A percentile compares a stretch with the other conserved stretches of the same genome.
Evolutionary conservation across 1,284 basidiomycete species (phyloP).

Genomic region (Ustanciosporium gigantosporum): DNA sequence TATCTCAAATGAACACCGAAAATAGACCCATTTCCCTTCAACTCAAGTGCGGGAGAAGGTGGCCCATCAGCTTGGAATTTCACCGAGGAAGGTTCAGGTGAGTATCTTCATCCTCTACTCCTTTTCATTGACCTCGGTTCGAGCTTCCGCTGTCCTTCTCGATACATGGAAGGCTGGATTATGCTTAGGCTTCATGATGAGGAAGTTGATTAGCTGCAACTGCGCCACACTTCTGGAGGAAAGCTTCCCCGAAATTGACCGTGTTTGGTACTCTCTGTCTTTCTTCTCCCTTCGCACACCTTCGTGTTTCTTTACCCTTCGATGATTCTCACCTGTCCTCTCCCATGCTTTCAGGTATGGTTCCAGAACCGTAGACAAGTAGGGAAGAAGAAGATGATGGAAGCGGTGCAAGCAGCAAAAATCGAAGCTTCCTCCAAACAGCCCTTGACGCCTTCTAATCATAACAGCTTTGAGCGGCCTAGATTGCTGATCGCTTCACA

Average conservation of each 20-base stretch:
- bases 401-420: slow-evolving; percentile 5
- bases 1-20: too few relatives aligned
- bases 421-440: background rate
- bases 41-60: slow-evolving; percentile 44
- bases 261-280: too few relatives aligned
- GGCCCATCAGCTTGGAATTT: slow-evolving; percentile 37
- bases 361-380: slow-evolving; percentile 36
- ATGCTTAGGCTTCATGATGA: too few relatives aligned
- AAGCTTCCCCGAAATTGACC: too few relatives aligned
- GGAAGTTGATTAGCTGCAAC: too few relatives aligned
- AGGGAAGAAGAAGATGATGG: slow-evolving; percentile 33
- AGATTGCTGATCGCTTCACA: background rate
- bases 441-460: too few relatives aligned
- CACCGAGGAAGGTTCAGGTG: slow-evolving; percentile 50
- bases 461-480: background rate
- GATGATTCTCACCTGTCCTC: background rate
- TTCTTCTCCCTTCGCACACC: too few relatives aligned
- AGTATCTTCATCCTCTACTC: too few relatives aligned
- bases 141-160: too few relatives aligned
- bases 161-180: too few relatives aligned
- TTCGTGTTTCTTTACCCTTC: background rate
- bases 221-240: too few relatives aligned
- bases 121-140: too few relatives aligned
- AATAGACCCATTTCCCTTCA: slow-evolving; percentile 51
- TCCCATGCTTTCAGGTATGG: slow-evolving; percentile 14